A percentile compares a stretch with the other conserved stretches of the same genome.
Evolutionary conservation across 345 rosid genomes (phyloP).

Genomic region (Aethionema arabicum): DNA sequence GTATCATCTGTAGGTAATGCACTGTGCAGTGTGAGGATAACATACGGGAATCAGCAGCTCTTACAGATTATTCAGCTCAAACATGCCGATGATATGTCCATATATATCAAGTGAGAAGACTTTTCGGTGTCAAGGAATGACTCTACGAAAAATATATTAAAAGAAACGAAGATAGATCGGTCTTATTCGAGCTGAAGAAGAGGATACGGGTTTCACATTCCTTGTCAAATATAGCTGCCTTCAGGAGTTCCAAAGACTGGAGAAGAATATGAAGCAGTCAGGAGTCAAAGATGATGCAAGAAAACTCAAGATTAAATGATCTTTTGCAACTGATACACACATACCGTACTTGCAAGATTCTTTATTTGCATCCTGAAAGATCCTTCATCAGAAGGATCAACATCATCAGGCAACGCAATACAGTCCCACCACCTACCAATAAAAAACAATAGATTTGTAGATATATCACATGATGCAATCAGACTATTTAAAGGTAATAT

Average conservation of each 20-base stretch:
- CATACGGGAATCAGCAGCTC: constrained; percentile 27
- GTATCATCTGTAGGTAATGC: constrained; percentile 22
- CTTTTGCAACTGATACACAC: constrained; percentile 22
- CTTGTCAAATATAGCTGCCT: constrained; percentile 67
- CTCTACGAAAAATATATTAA: constrained; percentile 4
- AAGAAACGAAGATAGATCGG: constrained; percentile 1
- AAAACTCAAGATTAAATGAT: neutral
- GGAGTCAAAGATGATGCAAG: neutral
- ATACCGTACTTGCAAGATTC: constrained; percentile 73
- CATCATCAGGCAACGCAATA: constrained; percentile 74
- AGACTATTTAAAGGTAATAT: constrained; percentile 3
- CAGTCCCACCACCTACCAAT: constrained; percentile 94
- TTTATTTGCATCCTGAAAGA: constrained; percentile 71
- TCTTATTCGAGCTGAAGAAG: constrained; percentile 24
- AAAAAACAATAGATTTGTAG: neutral
- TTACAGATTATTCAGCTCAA: constrained; percentile 96
- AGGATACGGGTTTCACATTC: constrained; percentile 94
- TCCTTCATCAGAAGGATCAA: constrained; percentile 65
- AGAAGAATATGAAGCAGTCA: constrained; percentile 3
- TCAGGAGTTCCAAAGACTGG: constrained; percentile 84
- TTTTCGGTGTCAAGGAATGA: constrained; percentile 57
- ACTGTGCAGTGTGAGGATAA: neutral
- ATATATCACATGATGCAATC: neutral
- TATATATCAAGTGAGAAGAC: constrained; percentile 92
- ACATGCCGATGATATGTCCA: constrained; percentile 92